A percentile compares a stretch with the other conserved stretches of the same genome.
Conservation (phyloP, 345 rosid genomes). For the Lumnitzera littorea region DNA sequence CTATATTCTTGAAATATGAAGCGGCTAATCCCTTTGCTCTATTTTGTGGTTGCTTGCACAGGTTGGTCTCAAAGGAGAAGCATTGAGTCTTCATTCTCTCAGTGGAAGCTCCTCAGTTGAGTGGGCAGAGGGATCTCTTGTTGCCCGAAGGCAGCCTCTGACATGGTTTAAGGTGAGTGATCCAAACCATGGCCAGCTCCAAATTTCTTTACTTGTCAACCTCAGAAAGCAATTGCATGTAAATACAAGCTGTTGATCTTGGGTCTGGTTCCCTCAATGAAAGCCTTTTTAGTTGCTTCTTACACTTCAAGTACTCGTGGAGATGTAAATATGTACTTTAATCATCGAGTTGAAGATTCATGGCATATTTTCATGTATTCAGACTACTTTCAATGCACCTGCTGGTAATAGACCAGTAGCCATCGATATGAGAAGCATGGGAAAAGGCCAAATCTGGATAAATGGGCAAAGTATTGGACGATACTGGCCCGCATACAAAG, state of each 20-base stretch:
- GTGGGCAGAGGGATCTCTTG: constrained; percentile 80
- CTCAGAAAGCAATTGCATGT: too few relatives aligned
- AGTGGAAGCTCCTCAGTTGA: constrained; percentile 83
- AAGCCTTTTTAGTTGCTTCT: neutral
- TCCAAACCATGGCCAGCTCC: constrained; percentile 1
- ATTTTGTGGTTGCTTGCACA: constrained; percentile 17
- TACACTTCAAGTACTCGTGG: neutral
- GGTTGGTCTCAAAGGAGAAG: constrained; percentile 98
- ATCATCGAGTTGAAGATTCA: neutral
- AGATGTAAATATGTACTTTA: neutral
- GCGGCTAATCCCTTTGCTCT: constrained; percentile 1
- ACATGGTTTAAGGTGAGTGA: constrained; percentile 84
- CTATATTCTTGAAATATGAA: neutral
- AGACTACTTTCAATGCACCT: constrained; percentile 44
- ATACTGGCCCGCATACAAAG: constrained; percentile 44
- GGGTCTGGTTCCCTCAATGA: neutral
- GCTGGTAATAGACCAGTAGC: constrained; percentile 37
- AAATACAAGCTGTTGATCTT: too few relatives aligned
- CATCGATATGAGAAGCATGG: constrained; percentile 46
- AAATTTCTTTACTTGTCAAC: neutral
- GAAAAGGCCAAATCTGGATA: constrained; percentile 52
- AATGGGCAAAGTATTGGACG: constrained; percentile 48
- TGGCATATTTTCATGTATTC: neutral
- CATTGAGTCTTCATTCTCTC: constrained; percentile 76
- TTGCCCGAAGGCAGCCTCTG: constrained; percentile 73